Percentiles rank a stretch among this genome's conserved stretches.
These are phyloP conservation scores for Suillus subluteus DNA, from an alignment of 768 basidiomycete genomes.

Conservation along the genomic window DNA sequence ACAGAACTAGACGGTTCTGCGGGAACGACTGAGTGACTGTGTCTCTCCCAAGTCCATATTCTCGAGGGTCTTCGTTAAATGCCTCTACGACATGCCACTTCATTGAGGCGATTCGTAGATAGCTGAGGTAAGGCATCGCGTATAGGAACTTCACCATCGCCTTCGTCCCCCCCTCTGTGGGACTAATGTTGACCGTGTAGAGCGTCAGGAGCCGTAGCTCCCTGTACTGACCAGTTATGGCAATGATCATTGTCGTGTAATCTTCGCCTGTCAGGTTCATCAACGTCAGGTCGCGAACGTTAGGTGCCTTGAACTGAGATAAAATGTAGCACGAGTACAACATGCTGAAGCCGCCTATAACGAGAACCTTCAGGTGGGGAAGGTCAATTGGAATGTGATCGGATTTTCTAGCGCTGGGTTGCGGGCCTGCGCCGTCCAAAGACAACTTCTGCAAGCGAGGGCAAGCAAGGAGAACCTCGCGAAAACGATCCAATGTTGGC, in stretches of 20 bases:
- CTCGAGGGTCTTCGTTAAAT: slow-evolving; percentile 48
- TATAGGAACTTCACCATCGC: slow-evolving; percentile 54
- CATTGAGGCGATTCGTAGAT: slow-evolving; percentile 52
- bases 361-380: slow-evolving; percentile 51
- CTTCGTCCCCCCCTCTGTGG: slow-evolving; percentile 26
- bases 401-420: slow-evolving; percentile 30
- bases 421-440: slow-evolving; percentile 66
- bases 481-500: slow-evolving; percentile 55
- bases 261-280: slow-evolving; percentile 56
- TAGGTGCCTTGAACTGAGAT: slow-evolving; percentile 56
- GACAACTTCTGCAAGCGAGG: slow-evolving; percentile 57
- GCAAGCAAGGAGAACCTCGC: slow-evolving; percentile 51
- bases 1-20: slow-evolving; percentile 33
- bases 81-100: slow-evolving; percentile 45
- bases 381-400: slow-evolving; percentile 48
- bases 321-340: slow-evolving; percentile 51
- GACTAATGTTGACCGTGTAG: slow-evolving; percentile 45
- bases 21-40: slow-evolving; percentile 14
- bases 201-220: slow-evolving; percentile 58
- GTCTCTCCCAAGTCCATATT: slow-evolving; percentile 17
- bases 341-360: slow-evolving; percentile 59
- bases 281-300: slow-evolving; percentile 59
- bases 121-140: slow-evolving; percentile 59
- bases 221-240: slow-evolving; percentile 53
- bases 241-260: slow-evolving; percentile 50